phyloP scores from a whole-genome alignment of 306 rosid species.

The Malus sieversii region DNA sequence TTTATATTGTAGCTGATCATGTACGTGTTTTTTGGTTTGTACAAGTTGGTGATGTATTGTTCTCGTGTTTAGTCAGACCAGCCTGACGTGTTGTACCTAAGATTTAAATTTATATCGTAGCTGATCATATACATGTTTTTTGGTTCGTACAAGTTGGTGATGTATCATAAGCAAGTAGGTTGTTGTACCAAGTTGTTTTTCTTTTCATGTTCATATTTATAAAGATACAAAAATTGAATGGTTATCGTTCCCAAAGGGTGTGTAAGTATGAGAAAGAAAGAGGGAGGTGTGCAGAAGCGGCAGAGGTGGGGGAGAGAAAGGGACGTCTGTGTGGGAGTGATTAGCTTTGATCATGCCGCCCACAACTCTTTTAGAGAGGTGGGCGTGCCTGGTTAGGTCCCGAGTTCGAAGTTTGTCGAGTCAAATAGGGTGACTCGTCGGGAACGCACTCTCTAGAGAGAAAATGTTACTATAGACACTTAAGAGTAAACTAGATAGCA shows the following conservation, averaged over 20 bases:
- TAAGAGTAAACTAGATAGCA: no score
- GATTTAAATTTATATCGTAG: background rate
- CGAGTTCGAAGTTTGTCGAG: no score
- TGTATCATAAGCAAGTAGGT: conserved; percentile 3
- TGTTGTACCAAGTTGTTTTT: background rate
- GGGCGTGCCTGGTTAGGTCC: no score
- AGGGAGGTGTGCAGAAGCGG: conserved; percentile 26
- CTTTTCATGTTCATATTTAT: background rate
- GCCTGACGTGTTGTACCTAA: no score
- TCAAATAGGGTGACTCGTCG: no score
- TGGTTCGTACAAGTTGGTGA: conserved; percentile 19
- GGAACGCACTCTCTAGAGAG: no score
- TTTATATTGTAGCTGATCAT: no score
- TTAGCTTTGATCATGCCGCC: background rate
- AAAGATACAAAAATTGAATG: conserved; percentile 20
- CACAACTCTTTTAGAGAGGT: no score
- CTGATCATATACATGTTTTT: background rate
- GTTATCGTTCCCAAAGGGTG: conserved; percentile 50
- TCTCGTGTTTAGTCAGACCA: no score
- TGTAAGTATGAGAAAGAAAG: conserved; percentile 21
- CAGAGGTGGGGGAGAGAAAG: conserved; percentile 66
- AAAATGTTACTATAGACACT: no score
- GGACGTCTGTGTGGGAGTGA: conserved; percentile 92
- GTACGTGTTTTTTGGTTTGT: no score
- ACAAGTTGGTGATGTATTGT: no score